A percentile compares a stretch with the other conserved stretches of the same genome.
Evolutionary conservation across 768 basidiomycete species (phyloP).

Genomic region (Sistotremastrum niveocremeum): DNA sequence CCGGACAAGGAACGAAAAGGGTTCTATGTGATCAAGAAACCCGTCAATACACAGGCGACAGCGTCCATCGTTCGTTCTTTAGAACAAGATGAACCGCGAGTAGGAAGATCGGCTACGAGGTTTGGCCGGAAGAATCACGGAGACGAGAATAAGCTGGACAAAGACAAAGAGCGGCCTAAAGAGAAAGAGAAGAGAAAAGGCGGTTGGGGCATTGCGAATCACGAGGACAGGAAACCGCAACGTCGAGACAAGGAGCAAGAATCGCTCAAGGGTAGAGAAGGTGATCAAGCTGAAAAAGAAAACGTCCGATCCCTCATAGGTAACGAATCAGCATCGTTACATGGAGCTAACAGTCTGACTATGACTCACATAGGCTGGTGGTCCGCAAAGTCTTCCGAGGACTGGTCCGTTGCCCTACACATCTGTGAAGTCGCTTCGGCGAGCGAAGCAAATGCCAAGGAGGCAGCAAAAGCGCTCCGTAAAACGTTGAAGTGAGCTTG

Average conservation of each 20-base stretch:
- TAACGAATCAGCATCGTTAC: background rate
- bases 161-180: background rate
- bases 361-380: constrained; percentile 3
- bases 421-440: constrained; percentile 75
- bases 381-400: constrained; percentile 37
- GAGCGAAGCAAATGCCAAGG: constrained; percentile 63
- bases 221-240: constrained; percentile 9
- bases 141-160: no score
- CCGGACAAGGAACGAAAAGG: no score
- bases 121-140: no score
- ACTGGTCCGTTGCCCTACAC: constrained; percentile 71
- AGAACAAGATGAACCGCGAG: no score
- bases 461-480: constrained; percentile 69
- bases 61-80: no score
- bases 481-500: constrained; percentile 67
- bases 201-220: constrained; percentile 1
- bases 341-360: background rate
- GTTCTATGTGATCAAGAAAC: no score
- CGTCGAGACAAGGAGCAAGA: constrained; percentile 9
- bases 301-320: constrained; percentile 1
- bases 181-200: constrained; percentile 8
- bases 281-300: constrained; percentile 4
- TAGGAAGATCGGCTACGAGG: no score
- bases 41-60: no score
- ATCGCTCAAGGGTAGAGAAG: constrained; percentile 4